Evolutionary conservation across 2,329 filamentous ascomycete genomes (phyloP).

Genomic region (Clonostachys chloroleuca): DNA sequence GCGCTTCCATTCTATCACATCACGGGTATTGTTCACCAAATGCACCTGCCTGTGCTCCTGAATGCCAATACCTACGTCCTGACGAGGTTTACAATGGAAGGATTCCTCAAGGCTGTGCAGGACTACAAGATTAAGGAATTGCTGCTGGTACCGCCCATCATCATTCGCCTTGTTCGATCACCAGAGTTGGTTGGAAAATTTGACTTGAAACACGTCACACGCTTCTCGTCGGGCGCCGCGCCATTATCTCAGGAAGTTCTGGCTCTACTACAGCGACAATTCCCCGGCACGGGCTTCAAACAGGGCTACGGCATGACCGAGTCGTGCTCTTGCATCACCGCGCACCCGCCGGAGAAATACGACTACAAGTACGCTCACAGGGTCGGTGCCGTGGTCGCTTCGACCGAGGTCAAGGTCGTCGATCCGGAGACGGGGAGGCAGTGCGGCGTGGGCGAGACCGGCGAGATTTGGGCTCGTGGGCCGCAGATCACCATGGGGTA

Average conservation of each 20-base stretch:
- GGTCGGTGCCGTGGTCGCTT: constrained; percentile 51
- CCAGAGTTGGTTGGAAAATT: constrained; percentile 44
- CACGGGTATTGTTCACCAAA: constrained; percentile 56
- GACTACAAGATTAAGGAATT: constrained; percentile 50
- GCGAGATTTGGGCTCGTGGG: constrained; percentile 40
- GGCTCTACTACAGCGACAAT: constrained; percentile 46
- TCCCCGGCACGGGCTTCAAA: constrained; percentile 56
- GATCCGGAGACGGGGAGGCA: constrained; percentile 47
- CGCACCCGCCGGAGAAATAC: constrained; percentile 51
- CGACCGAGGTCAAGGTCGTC: constrained; percentile 56
- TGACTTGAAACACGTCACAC: constrained; percentile 48
- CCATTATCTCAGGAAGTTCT: constrained; percentile 54
- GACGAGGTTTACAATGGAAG: constrained; percentile 56
- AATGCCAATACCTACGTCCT: constrained; percentile 66
- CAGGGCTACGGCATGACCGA: constrained; percentile 69
- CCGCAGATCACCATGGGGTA: constrained; percentile 47
- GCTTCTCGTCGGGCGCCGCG: constrained; percentile 57
- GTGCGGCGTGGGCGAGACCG: constrained; percentile 43
- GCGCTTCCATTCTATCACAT: constrained; percentile 61
- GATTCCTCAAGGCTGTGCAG: constrained; percentile 47
- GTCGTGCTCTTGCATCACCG: constrained; percentile 57
- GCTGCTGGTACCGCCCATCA: constrained; percentile 54
- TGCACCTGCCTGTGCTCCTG: constrained; percentile 58
- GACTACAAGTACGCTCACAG: constrained; percentile 52
- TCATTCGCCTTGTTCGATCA: constrained; percentile 57